Conservation (phyloP, 1,139 yeast genomes). For the Candida anutae region DNA sequence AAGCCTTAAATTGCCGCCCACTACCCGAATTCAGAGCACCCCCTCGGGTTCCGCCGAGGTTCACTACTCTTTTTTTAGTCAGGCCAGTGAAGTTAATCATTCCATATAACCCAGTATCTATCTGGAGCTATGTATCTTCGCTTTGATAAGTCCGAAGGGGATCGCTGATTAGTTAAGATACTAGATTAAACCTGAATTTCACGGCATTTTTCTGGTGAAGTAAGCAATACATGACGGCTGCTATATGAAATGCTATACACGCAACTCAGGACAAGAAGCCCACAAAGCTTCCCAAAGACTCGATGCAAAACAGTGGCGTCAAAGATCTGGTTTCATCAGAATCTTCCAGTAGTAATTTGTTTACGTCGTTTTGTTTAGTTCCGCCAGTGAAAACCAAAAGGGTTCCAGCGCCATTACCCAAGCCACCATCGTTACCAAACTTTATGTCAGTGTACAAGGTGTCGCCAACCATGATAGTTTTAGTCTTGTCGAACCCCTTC, state of each 20-base stretch:
- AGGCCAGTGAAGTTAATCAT: slow-evolving; percentile 64
- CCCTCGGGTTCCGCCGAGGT: slow-evolving; percentile 53
- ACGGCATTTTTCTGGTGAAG: too few relatives aligned
- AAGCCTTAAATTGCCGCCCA: too few relatives aligned
- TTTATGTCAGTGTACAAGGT: slow-evolving; percentile 37
- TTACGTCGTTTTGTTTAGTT: slow-evolving; percentile 19
- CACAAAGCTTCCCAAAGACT: slow-evolving; percentile 32
- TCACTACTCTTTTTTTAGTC: slow-evolving; percentile 56
- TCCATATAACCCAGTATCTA: too few relatives aligned
- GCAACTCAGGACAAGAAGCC: too few relatives aligned
- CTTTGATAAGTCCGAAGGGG: too few relatives aligned
- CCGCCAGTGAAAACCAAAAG: slow-evolving; percentile 34
- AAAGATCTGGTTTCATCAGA: slow-evolving; percentile 13
- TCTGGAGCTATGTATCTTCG: too few relatives aligned
- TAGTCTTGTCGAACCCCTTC: slow-evolving; percentile 18
- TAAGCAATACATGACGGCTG: too few relatives aligned
- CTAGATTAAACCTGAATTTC: too few relatives aligned
- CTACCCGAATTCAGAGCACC: slow-evolving; percentile 11
- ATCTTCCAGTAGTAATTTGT: slow-evolving; percentile 7
- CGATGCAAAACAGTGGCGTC: slow-evolving; percentile 23
- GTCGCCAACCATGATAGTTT: slow-evolving; percentile 37
- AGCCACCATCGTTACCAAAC: slow-evolving; percentile 34
- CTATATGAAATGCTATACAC: too few relatives aligned
- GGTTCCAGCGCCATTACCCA: slow-evolving; percentile 24
- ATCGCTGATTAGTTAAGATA: too few relatives aligned